Evolutionary conservation across 495 filamentous ascomycete species (phyloP).

Genomic region (Glutinoglossum americanum): DNA sequence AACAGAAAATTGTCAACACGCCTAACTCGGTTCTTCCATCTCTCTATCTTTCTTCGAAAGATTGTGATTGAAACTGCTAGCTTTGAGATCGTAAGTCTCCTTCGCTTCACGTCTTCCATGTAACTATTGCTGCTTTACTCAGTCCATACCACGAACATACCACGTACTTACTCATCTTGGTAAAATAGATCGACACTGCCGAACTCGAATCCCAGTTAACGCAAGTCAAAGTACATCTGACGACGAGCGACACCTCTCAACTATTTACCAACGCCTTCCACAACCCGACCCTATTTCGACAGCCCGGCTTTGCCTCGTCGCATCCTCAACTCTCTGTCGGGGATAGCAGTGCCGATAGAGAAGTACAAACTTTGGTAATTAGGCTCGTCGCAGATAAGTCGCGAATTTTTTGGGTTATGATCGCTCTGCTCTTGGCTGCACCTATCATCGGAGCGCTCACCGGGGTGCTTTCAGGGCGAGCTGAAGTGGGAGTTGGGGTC

Average conservation of each 20-base stretch:
- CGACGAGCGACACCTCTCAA: background rate
- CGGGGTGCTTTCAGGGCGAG: background rate
- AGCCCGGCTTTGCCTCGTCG: background rate
- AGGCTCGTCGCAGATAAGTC: background rate
- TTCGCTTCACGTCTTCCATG: background rate
- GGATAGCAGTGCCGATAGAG: background rate
- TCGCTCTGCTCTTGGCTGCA: background rate
- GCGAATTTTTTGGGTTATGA: background rate
- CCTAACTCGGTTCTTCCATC: background rate
- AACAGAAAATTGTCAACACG: background rate
- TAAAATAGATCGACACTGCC: background rate
- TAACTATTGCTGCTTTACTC: background rate
- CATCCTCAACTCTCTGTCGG: background rate
- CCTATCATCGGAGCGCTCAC: background rate
- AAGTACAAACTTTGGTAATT: background rate
- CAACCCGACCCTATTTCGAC: background rate
- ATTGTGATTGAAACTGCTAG: background rate
- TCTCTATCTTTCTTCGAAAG: background rate
- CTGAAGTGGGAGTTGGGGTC: background rate
- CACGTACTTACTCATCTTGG: background rate
- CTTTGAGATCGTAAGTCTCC: background rate
- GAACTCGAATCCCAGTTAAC: background rate
- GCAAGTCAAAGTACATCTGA: background rate
- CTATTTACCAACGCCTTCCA: background rate
- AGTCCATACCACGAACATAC: background rate